Percentiles rank a stretch among this genome's conserved stretches.
Conservation (phyloP, 805 yeast genomes). For the Torulaspora gathmanii region DNA sequence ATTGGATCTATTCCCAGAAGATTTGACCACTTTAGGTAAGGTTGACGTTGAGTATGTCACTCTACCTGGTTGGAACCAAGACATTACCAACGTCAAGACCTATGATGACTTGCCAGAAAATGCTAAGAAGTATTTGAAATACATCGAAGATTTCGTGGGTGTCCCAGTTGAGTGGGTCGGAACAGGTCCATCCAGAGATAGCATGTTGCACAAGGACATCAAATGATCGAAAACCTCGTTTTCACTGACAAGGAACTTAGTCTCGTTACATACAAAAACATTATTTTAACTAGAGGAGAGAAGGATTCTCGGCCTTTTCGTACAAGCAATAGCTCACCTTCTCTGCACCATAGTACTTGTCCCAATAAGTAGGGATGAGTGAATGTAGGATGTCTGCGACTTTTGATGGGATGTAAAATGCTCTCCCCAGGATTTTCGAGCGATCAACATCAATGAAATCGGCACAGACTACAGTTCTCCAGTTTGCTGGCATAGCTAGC, state of each 20-base stretch:
- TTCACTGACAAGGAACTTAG: background rate
- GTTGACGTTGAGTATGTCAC: constrained; percentile 91
- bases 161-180: constrained; percentile 97
- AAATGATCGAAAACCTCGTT: background rate
- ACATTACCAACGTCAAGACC: constrained; percentile 64
- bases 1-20: constrained; percentile 86
- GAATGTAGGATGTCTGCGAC: constrained; percentile 27
- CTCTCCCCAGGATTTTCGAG: constrained; percentile 52
- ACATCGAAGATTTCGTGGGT: constrained; percentile 75
- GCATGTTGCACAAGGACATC: constrained; percentile 65
- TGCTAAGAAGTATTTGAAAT: constrained; percentile 79
- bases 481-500: constrained; percentile 29
- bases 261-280: background rate
- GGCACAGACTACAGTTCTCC: constrained; percentile 48
- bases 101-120: constrained; percentile 82
- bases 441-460: constrained; percentile 49
- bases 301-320: constrained; percentile 19
- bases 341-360: constrained; percentile 35
- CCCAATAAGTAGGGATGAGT: constrained; percentile 16
- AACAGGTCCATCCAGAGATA: constrained; percentile 95
- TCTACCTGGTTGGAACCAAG: constrained; percentile 90
- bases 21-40: constrained; percentile 70
- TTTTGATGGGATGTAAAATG: constrained; percentile 48
- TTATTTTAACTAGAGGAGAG: background rate
- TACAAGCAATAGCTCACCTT: constrained; percentile 51